Conservation (phyloP, 2,329 filamentous ascomycete species). For the Neonectria sp. region DNA sequence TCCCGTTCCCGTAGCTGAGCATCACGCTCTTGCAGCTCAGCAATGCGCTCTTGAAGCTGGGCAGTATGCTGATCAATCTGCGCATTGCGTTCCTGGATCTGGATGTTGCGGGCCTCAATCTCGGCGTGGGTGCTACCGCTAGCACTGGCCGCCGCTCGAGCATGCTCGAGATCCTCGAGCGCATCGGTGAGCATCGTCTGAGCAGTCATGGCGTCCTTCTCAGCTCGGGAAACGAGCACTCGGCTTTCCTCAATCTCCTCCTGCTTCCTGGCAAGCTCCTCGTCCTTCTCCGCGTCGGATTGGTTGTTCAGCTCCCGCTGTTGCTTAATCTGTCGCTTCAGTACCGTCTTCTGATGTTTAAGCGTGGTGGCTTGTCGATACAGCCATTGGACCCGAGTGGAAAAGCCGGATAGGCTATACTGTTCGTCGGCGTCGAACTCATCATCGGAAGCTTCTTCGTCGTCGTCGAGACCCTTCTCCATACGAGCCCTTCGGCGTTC, state of each 20-base stretch:
- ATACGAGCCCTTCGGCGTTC: conserved; percentile 67
- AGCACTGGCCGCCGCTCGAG: conserved; percentile 43
- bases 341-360: conserved; percentile 89
- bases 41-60: conserved; percentile 42
- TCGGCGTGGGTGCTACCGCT: conserved; percentile 46
- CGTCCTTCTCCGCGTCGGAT: conserved; percentile 80
- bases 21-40: conserved; percentile 39
- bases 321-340: conserved; percentile 94
- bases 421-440: conserved; percentile 69
- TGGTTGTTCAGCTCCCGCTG: conserved; percentile 94
- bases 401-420: conserved; percentile 84
- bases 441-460: conserved; percentile 75
- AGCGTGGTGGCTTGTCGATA: conserved; percentile 83
- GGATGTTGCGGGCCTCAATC: conserved; percentile 54
- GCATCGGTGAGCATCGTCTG: conserved; percentile 66
- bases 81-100: conserved; percentile 50
- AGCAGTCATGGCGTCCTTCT: conserved; percentile 55
- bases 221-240: conserved; percentile 53
- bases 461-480: conserved; percentile 71
- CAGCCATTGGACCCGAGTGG: conserved; percentile 82
- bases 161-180: conserved; percentile 63
- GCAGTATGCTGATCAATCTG: conserved; percentile 20
- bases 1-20: conserved; percentile 38
- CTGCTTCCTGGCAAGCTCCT: conserved; percentile 71
- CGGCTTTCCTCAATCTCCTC: conserved; percentile 67